Base-by-base conservation (phyloP, 208 protist genomes). In the Endotrypanum monterogeii region DNA sequence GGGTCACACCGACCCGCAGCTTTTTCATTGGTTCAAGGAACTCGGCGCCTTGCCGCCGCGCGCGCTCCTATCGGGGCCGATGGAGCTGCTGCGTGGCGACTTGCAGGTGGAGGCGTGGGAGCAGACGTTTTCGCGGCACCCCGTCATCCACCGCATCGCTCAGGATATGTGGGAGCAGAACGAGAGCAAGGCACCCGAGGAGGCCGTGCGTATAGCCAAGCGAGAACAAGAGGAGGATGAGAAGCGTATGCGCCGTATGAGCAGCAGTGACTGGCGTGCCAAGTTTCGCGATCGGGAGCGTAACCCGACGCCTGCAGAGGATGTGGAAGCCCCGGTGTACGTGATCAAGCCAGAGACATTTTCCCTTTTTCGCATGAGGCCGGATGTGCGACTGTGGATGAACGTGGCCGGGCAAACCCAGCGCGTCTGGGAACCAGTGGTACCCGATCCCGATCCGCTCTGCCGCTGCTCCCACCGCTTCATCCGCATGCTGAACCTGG, bases 1-100 rank as follows among this genome's bases (percentile, higher is more conserved):
- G 12, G 92, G 92, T 23, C 92, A 96, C 85, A 96, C 92, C 41
- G 92, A 96, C 63, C 92, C 92, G 12, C 92, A 96, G 71, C 69
- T 96, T 28, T 96, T 94, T 76, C 92, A 96, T 71, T 96, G 89
- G 89, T 96, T 96, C 63, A 94, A 94, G 73, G 82, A 94, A 74
- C 90, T 96, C 52, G 92, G 92, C 46, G 84, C 82, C 18, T 72
- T 96, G 63, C 92, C 92, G 46, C 92, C 92, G 28, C 88, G 89
- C 48, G 73, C 85, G n/a, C 83, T 93, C 52, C 48, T 94, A 28
- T 92, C 89, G n/a, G 92, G 92, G 14, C 71, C 70, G 50, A 77
- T 92, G 60, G 89, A 96, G 56, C 68, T 94, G 18, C 74, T 96
- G 44, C 78, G 78, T 18, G 92, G 90, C 1, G 89, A 96, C 71